phyloP scores from a whole-genome alignment of 1,284 basidiomycete species.

The Coniophora puteana region DNA sequence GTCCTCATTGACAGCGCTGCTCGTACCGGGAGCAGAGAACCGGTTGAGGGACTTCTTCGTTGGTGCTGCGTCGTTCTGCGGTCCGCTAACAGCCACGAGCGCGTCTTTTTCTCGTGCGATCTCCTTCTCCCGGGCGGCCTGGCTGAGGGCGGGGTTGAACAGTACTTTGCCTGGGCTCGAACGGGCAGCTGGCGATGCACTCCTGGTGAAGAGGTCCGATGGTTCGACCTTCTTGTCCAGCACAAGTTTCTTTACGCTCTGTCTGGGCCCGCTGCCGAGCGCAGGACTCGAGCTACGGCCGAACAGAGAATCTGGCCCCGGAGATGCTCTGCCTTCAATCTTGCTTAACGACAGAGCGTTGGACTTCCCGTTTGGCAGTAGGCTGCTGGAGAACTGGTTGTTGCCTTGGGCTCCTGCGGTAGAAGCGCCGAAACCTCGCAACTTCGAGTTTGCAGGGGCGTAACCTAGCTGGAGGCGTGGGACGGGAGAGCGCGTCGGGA shows the following conservation, averaged over 20 bases:
- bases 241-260: constrained; percentile 94
- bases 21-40: constrained; percentile 43
- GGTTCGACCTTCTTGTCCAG: constrained; percentile 79
- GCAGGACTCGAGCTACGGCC: constrained; percentile 67
- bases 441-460: constrained; percentile 59
- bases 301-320: constrained; percentile 50
- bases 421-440: constrained; percentile 65
- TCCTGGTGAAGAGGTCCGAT: constrained; percentile 62
- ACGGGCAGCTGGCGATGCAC: constrained; percentile 39
- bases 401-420: too few relatives aligned
- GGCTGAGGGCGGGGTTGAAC: constrained; percentile 70
- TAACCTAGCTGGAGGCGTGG: constrained; percentile 60
- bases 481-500: constrained; percentile 61
- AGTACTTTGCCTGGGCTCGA: constrained; percentile 49
- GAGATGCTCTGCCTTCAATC: constrained; percentile 36
- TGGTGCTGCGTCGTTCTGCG: constrained; percentile 29
- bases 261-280: constrained; percentile 63
- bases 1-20: too few relatives aligned
- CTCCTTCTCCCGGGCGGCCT: constrained; percentile 71
- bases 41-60: constrained; percentile 42
- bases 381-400: constrained; percentile 27
- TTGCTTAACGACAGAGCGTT: constrained; percentile 50
- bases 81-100: constrained; percentile 27
- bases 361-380: constrained; percentile 48
- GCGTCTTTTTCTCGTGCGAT: constrained; percentile 63